Conservation (phyloP, 2,329 filamentous ascomycete species). For the Hypomyces perniciosus region DNA sequence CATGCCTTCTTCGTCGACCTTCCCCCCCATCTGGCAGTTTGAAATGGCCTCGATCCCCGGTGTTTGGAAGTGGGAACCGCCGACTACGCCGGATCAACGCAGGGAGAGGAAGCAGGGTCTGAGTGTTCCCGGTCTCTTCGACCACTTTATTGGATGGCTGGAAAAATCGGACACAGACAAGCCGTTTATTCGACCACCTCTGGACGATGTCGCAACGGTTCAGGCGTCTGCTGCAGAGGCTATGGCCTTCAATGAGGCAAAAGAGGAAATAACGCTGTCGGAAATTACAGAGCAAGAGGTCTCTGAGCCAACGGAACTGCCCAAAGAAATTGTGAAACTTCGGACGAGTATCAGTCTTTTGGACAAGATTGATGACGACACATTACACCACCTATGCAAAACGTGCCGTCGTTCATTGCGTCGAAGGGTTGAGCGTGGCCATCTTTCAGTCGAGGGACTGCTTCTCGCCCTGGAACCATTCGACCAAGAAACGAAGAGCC, state of each 20-base stretch:
- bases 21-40: constrained; percentile 42
- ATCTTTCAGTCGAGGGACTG: constrained; percentile 13
- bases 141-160: constrained; percentile 26
- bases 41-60: constrained; percentile 38
- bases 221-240: constrained; percentile 8
- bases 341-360: constrained; percentile 11
- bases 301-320: constrained; percentile 3
- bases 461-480: constrained; percentile 16
- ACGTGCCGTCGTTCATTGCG: constrained; percentile 14
- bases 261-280: not conserved
- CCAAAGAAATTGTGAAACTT: constrained; percentile 13
- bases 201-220: not conserved
- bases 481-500: constrained; percentile 13
- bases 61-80: constrained; percentile 48
- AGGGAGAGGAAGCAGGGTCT: constrained; percentile 18
- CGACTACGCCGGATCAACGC: constrained; percentile 28
- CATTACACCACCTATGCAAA: constrained; percentile 7
- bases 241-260: not conserved
- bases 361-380: constrained; percentile 1
- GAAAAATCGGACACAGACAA: constrained; percentile 19
- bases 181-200: constrained; percentile 15
- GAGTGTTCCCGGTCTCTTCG: constrained; percentile 17
- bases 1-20: constrained; percentile 32
- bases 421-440: constrained; percentile 12
- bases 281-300: not conserved